Evolutionary conservation across 306 rosid species (phyloP).

Genomic region (Inga leiocalycina): DNA sequence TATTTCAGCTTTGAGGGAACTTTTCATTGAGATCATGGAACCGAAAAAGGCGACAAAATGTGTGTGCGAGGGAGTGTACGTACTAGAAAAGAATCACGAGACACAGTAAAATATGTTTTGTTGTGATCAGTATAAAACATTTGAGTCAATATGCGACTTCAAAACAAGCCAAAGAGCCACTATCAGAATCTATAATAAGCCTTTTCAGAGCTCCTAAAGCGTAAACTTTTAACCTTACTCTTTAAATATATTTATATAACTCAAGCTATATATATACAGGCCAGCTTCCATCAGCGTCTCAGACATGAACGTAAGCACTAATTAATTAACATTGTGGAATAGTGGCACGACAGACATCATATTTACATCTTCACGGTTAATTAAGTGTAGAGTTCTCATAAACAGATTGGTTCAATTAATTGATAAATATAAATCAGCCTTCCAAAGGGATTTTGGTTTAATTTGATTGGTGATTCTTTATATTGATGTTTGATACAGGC

Average conservation of each 20-base stretch:
- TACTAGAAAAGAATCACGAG: slow-evolving; percentile 8
- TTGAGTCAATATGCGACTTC: slow-evolving; percentile 18
- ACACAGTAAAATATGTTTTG: slow-evolving; percentile 5
- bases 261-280: background rate
- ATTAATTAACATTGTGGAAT: slow-evolving; percentile 1
- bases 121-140: background rate
- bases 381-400: background rate
- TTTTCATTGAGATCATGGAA: slow-evolving; percentile 14
- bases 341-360: slow-evolving; percentile 1
- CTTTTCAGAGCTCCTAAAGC: slow-evolving; percentile 19
- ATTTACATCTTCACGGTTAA: slow-evolving; percentile 24
- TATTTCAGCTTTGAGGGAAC: background rate
- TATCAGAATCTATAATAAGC: slow-evolving; percentile 19
- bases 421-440: background rate
- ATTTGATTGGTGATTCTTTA: background rate
- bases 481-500: background rate
- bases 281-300: slow-evolving; percentile 13
- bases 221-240: background rate
- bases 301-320: slow-evolving; percentile 2
- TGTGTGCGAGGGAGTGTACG: no score
- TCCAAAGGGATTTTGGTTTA: background rate
- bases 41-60: slow-evolving; percentile 12
- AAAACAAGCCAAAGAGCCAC: slow-evolving; percentile 23
- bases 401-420: background rate
- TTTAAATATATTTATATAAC: background rate